Base-by-base conservation (phyloP, 2,329 filamentous ascomycete genomes). In the Colletotrichum cordylinicola region DNA sequence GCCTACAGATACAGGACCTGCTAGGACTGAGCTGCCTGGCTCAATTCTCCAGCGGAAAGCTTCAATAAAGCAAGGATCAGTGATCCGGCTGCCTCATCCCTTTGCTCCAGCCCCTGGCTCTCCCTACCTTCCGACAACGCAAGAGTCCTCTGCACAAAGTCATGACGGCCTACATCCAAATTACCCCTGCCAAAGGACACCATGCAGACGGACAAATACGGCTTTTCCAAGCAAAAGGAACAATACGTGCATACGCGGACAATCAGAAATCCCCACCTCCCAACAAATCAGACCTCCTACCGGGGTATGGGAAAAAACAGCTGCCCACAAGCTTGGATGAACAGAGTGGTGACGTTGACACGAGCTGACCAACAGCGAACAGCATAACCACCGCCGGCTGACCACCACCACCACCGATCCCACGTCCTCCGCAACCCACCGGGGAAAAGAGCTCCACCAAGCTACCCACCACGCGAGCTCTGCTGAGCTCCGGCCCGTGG, bases 261-360 rank as follows among this genome's bases (percentile, higher is more conserved):
- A 48, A 48, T 31, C 72, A 70, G 61, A 24, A 39, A 39, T 29
- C 61, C 16, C 27, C 69, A 33, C 39, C 48, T 52, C 21, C 39
- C 37, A 31, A 64, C 60, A 37, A 56, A 65, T 39, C 72, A 13
- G 8, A 31, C 58, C 18, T 61, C 58, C 58, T 61, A 31, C 58
- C 58, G n/a, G 43, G 43, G 43, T n/a, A 27, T 58, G 15, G 58
- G 33, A 24, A 55, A 67, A 64, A 13, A n/a, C 58, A 52, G 62
- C 58, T 48, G 43, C 43, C 43, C 43, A 48, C 43, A 21, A 48
- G 43, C 73, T 73, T 75, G 73, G 70, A 43, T 68, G 64, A 72
- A 56, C 69, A 62, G 31, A 73, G 73, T 75, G 64, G 64, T 75
- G 73, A 75, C 73, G 73, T 75, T 75, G 29, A 73, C 73, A 29